Conservation (phyloP, 2,329 filamentous ascomycete species). For the Microthyrium microscopicum region DNA sequence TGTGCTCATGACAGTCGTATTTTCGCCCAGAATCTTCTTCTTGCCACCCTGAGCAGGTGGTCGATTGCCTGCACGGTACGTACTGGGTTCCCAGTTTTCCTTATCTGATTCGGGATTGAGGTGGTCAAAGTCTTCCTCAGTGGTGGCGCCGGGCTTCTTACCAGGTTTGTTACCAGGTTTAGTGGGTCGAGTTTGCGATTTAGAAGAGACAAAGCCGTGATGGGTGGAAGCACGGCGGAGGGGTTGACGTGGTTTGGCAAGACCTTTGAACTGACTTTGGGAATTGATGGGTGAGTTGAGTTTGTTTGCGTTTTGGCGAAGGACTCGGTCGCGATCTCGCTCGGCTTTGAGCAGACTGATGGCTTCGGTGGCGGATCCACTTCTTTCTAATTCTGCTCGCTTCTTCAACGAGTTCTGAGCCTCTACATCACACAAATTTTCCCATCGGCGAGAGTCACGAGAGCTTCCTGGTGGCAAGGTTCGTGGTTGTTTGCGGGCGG, state of each 20-base stretch:
- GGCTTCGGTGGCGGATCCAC: conserved; percentile 62
- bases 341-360: conserved; percentile 64
- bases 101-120: conserved; percentile 71
- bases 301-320: conserved; percentile 39
- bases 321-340: neutral
- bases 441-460: conserved; percentile 77
- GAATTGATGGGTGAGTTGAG: conserved; percentile 36
- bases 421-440: conserved; percentile 74
- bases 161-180: no score
- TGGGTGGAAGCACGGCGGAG: conserved; percentile 21
- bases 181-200: no score
- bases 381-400: conserved; percentile 67
- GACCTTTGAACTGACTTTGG: conserved; percentile 17
- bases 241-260: conserved; percentile 18
- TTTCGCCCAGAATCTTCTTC: conserved; percentile 31
- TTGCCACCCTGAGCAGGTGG: neutral
- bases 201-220: no score
- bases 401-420: conserved; percentile 60
- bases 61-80: conserved; percentile 8
- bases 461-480: conserved; percentile 42
- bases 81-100: conserved; percentile 62
- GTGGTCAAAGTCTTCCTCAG: conserved; percentile 30
- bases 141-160: neutral
- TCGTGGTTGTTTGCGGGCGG: conserved; percentile 22
- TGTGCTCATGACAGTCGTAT: conserved; percentile 23